phyloP scores from a whole-genome alignment of 495 filamentous ascomycete genomes.

The Podospora comata region DNA sequence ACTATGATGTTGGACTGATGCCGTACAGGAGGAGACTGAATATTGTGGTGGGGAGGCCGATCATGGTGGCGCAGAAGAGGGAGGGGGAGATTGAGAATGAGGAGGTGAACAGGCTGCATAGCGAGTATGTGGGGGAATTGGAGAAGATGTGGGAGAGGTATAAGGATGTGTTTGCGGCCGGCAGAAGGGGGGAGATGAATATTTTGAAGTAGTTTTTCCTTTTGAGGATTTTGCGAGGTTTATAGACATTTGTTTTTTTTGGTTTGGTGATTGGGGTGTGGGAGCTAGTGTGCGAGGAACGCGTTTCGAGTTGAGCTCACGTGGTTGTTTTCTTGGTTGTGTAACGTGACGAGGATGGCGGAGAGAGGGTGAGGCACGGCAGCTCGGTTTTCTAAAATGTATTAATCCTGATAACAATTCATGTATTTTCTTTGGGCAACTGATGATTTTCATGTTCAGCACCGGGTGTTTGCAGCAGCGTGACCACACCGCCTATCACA shows the following conservation, averaged over 20 bases:
- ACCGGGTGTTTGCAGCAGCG: background rate
- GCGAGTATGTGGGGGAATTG: constrained; percentile 73
- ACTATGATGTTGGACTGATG: constrained; percentile 95
- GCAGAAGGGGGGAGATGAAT: constrained; percentile 69
- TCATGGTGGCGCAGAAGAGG: constrained; percentile 53
- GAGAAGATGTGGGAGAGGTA: constrained; percentile 79
- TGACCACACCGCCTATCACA: background rate
- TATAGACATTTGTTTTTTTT: background rate
- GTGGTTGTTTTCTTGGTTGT: background rate
- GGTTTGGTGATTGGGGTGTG: background rate
- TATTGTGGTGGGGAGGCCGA: constrained; percentile 79
- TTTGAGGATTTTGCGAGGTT: background rate
- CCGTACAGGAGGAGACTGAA: constrained; percentile 86
- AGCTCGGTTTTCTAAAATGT: background rate
- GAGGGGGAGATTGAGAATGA: constrained; percentile 54
- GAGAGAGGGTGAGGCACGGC: background rate
- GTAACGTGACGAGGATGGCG: background rate
- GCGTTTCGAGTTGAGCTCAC: background rate
- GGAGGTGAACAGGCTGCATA: constrained; percentile 79
- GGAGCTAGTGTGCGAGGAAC: background rate
- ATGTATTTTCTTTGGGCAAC: background rate
- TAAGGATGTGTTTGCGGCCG: constrained; percentile 78
- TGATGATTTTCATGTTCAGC: background rate
- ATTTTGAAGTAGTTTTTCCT: constrained; percentile 62
- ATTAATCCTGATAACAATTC: background rate